Evolutionary conservation across 148 eudicot species (phyloP).

Genomic region (Diospyros lotus): DNA sequence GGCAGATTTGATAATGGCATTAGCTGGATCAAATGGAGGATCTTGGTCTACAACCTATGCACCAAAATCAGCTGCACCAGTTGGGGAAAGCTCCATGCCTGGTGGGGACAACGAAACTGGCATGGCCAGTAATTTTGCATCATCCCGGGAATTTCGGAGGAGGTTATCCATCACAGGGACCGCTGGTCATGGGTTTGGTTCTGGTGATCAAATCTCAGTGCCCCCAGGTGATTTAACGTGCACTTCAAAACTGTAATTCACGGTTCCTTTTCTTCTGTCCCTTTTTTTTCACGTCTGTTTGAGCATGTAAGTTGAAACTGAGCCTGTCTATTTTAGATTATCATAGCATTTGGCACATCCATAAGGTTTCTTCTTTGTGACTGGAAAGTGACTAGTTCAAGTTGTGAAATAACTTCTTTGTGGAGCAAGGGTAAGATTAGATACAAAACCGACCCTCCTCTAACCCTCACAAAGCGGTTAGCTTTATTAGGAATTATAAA

Average conservation of each 20-base stretch:
- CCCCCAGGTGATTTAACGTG: conserved; percentile 18
- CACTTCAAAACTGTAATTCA: background rate
- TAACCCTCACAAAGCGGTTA: too few relatives aligned
- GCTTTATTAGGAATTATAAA: too few relatives aligned
- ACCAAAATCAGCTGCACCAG: conserved; percentile 33
- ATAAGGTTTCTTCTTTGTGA: too few relatives aligned
- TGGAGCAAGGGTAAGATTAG: too few relatives aligned
- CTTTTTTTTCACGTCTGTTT: background rate
- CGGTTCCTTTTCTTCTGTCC: background rate
- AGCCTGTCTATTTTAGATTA: background rate
- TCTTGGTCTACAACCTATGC: conserved; percentile 62
- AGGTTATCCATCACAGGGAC: conserved; percentile 26
- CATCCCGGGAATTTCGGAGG: conserved; percentile 27
- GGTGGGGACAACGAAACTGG: conserved; percentile 33
- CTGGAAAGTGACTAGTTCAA: too few relatives aligned
- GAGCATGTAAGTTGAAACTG: background rate
- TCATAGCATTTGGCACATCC: background rate
- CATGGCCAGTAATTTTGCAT: conserved; percentile 14
- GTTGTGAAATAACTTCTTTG: too few relatives aligned
- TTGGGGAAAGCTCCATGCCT: conserved; percentile 23
- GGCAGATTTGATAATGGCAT: conserved; percentile 75
- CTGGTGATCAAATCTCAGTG: conserved; percentile 21
- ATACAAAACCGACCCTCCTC: too few relatives aligned
- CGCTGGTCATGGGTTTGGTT: conserved; percentile 25
- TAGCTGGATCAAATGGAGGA: conserved; percentile 87